phyloP scores from a whole-genome alignment of 495 filamentous ascomycete genomes.

The Delitschia confertaspora region DNA sequence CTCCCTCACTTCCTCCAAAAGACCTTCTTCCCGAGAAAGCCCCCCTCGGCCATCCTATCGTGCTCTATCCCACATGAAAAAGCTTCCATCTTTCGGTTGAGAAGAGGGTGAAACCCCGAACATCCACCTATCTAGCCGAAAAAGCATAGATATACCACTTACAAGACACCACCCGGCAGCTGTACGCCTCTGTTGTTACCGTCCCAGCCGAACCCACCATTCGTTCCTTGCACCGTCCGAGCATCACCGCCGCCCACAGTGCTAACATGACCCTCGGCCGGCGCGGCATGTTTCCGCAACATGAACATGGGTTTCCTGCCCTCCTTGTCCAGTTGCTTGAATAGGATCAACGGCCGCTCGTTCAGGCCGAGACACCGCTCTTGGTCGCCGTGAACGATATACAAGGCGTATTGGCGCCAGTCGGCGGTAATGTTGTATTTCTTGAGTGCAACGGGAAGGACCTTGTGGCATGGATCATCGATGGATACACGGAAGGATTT shows the following conservation, averaged over 20 bases:
- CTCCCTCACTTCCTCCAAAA: too few species aligned
- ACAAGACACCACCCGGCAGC: slow-evolving; percentile 26
- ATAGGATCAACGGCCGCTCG: slow-evolving; percentile 87
- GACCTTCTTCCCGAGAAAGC: too few species aligned
- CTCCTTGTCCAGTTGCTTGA: slow-evolving; percentile 94
- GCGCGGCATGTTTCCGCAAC: slow-evolving; percentile 59
- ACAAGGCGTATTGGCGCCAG: slow-evolving; percentile 93
- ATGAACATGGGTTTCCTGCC: slow-evolving; percentile 99
- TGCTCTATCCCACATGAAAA: too few species aligned
- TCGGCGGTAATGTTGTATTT: slow-evolving; percentile 98
- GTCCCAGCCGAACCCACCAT: slow-evolving; percentile 19
- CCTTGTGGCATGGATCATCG: slow-evolving; percentile 96
- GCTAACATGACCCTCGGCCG: slow-evolving; percentile 32
- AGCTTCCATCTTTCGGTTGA: background rate
- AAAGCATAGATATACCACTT: background rate
- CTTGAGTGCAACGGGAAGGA: slow-evolving; percentile 87
- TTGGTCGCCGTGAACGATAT: slow-evolving; percentile 95
- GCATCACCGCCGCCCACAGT: slow-evolving; percentile 16
- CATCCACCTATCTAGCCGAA: too few species aligned
- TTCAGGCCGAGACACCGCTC: slow-evolving; percentile 86
- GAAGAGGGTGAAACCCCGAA: too few species aligned
- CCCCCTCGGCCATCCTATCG: too few species aligned
- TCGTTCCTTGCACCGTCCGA: slow-evolving; percentile 4
- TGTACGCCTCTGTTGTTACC: slow-evolving; percentile 19
- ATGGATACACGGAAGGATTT: slow-evolving; percentile 95